Base-by-base conservation (phyloP, 306 rosid genomes). In the Cucurbita argyrosperma region DNA sequence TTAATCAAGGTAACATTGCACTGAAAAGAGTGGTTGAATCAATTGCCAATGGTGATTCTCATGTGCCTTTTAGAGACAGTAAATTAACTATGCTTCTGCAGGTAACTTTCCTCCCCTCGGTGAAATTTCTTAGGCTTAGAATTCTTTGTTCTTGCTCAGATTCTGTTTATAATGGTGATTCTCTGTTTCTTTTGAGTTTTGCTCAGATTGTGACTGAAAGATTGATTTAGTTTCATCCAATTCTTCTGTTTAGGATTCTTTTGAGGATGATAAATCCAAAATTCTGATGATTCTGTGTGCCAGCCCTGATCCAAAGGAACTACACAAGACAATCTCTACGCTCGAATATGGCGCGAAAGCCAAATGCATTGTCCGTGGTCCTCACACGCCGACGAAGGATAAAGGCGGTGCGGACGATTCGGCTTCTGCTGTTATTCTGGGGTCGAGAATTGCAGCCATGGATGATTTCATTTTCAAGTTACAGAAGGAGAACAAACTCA, bases 41-140 rank as follows among this genome's bases (percentile, higher is more conserved):
- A 62, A 95, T 95, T 76, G 99, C 99, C 14, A 95, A 95, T 82
- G 96, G 96, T 1, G 99, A 95, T 82, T 95, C 99, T 46, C 97
- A 95, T 61, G 99, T 95, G 76, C 99, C 99, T 47, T 95, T 95
- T 37, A 88, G 99, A 76, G 97, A 95, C 90, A 95, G 99, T 82
- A 95, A 95, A 86, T 88, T 95, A 75, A 95, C 99, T 50, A 95
- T 95, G 99, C 99, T 95, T 85, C 90, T 95, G 79, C 99, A 95
- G 99, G 99, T 74, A 74, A 1, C 49, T 37, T 72, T 7, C 54
- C 15, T 45, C 56, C 45, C 19, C 15, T 74, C 61, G 5, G 77
- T 38, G 23, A 11, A 67, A 39, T 8, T 7, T 30, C 4, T 73
- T 18, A 10, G 10, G 66, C 39, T 47, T 47, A 8, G 67, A 26